Percentiles rank a stretch among this genome's conserved stretches.
These are phyloP conservation scores for Camellia oleifera DNA, from an alignment of 179 eudicot genomes.

Conservation along the genomic window DNA sequence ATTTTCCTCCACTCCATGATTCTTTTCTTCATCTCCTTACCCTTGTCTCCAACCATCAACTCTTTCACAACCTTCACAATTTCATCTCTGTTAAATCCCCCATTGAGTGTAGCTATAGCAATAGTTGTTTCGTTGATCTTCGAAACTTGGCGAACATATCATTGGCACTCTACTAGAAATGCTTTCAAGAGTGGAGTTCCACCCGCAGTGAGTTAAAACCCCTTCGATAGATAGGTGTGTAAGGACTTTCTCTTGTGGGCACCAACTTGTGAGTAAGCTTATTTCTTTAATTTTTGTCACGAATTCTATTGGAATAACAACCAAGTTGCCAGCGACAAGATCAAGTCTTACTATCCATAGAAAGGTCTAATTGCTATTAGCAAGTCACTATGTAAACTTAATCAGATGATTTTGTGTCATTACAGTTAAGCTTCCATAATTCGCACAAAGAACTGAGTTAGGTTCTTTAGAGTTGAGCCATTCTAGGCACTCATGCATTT, in stretches of 20 bases:
- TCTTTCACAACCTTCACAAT: background rate
- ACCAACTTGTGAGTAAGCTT: background rate
- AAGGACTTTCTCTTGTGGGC: background rate
- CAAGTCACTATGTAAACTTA: conserved; percentile 5
- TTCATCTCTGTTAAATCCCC: conserved; percentile 4
- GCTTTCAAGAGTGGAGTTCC: background rate
- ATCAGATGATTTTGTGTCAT: conserved; percentile 4
- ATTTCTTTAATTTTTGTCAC: background rate
- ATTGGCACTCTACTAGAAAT: background rate
- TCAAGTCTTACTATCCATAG: background rate
- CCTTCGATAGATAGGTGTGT: background rate
- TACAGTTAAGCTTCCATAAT: conserved; percentile 2
- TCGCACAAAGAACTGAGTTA: background rate
- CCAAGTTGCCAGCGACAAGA: background rate
- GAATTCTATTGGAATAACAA: background rate
- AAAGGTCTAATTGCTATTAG: conserved; percentile 4
- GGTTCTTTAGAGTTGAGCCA: conserved; percentile 1
- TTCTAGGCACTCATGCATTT: background rate
- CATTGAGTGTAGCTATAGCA: background rate
- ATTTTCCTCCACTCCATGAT: background rate
- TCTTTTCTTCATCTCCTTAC: conserved; percentile 3
- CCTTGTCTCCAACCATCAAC: conserved; percentile 8
- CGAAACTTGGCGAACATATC: background rate
- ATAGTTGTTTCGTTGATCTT: background rate
- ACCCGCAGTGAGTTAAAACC: conserved; percentile 1